A percentile compares a stretch with the other conserved stretches of the same genome.
phyloP scores from a whole-genome alignment of 73 alveolate genomes.

The Paramecium biaurelia region DNA sequence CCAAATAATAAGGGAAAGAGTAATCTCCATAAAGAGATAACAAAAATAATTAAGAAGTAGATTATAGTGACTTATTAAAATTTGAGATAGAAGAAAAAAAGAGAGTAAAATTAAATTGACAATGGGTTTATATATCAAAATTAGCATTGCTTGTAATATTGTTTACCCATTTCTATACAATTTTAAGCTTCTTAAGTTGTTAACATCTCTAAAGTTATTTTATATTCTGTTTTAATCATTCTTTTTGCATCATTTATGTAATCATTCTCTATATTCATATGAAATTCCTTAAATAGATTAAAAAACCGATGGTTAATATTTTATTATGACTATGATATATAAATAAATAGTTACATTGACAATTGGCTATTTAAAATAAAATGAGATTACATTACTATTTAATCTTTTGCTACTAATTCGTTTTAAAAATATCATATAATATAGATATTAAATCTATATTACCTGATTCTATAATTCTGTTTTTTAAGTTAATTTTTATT shows the following conservation, averaged over 20 bases:
- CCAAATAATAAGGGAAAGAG: background rate
- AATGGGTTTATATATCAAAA: background rate
- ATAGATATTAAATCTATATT: background rate
- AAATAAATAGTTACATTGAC: background rate
- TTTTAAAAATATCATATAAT: background rate
- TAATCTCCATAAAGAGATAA: background rate
- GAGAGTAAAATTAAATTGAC: background rate
- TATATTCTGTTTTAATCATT: background rate
- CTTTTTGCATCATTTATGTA: background rate
- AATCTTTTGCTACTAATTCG: background rate
- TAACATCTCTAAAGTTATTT: background rate
- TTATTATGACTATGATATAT: background rate
- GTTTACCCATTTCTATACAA: constrained; percentile 36
- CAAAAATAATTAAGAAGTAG: background rate
- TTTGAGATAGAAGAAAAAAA: background rate
- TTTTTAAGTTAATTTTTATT: background rate
- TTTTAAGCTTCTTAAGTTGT: background rate
- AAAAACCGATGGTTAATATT: background rate
- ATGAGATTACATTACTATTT: background rate
- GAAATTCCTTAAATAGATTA: background rate
- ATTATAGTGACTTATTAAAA: background rate
- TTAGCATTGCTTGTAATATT: constrained; percentile 8
- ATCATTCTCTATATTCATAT: background rate
- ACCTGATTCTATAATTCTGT: background rate
- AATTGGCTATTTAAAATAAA: background rate